Evolutionary conservation across 2,329 filamentous ascomycete genomes (phyloP).

Genomic region (Camillea tinctor): DNA sequence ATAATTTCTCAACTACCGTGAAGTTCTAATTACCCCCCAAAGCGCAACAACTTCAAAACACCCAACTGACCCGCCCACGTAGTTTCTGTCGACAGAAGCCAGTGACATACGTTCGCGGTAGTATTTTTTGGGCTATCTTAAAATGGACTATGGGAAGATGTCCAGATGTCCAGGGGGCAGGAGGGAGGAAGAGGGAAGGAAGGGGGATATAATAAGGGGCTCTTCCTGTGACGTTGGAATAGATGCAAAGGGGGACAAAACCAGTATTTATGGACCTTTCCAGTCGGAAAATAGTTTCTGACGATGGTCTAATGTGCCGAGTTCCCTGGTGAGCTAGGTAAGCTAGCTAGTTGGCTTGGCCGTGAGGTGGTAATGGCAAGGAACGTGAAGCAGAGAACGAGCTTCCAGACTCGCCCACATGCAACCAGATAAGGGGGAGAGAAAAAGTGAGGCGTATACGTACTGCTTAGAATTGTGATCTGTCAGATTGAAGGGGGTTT

Average conservation of each 20-base stretch:
- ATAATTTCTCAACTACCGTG: constrained; percentile 13
- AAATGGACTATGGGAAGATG: neutral
- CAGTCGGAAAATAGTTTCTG: neutral
- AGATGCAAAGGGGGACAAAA: neutral
- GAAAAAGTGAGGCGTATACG: neutral
- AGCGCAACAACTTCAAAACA: constrained; percentile 21
- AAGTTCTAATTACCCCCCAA: constrained; percentile 18
- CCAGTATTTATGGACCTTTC: neutral
- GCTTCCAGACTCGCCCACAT: neutral
- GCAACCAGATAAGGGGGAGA: neutral
- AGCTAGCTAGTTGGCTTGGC: neutral
- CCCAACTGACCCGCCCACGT: constrained; percentile 22
- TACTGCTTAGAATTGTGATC: neutral
- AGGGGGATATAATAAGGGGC: neutral
- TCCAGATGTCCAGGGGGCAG: too few species aligned
- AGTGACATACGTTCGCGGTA: neutral
- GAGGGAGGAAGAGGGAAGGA: neutral
- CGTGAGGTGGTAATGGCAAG: neutral
- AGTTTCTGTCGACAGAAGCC: neutral
- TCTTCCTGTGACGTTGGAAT: neutral
- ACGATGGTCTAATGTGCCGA: neutral
- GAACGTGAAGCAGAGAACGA: neutral
- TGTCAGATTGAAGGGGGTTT: neutral
- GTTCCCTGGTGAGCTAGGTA: neutral
- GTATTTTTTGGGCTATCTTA: neutral